A percentile compares a stretch with the other conserved stretches of the same genome.
Evolutionary conservation across 2,329 filamentous ascomycete species (phyloP).

Genomic region (Diatrype stigma): DNA sequence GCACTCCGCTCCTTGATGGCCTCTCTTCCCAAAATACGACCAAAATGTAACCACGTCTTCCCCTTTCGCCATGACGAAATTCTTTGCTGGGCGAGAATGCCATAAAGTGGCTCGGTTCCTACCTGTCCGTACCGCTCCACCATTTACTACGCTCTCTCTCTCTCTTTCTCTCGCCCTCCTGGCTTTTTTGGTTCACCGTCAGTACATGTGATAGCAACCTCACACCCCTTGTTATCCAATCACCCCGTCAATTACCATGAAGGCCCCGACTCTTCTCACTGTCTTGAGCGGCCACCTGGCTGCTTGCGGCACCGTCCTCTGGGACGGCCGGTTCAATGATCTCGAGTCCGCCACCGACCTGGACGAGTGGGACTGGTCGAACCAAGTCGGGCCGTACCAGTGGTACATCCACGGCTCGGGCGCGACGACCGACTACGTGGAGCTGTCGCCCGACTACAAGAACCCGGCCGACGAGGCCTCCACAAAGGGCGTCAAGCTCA

Average conservation of each 20-base stretch:
- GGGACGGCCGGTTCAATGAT: slow-evolving; percentile 58
- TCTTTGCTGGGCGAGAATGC: background rate
- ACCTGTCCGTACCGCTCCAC: background rate
- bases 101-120: background rate
- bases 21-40: background rate
- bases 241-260: slow-evolving; percentile 16
- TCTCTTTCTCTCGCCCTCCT: too few species aligned
- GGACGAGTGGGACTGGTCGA: slow-evolving; percentile 56
- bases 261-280: slow-evolving; percentile 14
- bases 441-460: slow-evolving; percentile 55
- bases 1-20: slow-evolving; percentile 3
- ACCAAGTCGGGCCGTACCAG: slow-evolving; percentile 62
- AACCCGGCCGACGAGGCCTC: slow-evolving; percentile 61
- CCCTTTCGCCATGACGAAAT: background rate
- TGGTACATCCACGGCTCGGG: slow-evolving; percentile 69
- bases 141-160: too few species aligned
- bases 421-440: slow-evolving; percentile 53
- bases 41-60: background rate
- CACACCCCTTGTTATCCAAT: too few species aligned
- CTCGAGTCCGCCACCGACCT: slow-evolving; percentile 44
- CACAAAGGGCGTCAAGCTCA: slow-evolving; percentile 64
- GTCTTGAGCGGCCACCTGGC: slow-evolving; percentile 20
- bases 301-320: slow-evolving; percentile 46
- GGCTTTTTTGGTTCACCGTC: background rate
- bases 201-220: too few species aligned